These are phyloP conservation scores for Trichoderma virens DNA, from an alignment of 495 filamentous ascomycete genomes.

Conservation along the genomic window DNA sequence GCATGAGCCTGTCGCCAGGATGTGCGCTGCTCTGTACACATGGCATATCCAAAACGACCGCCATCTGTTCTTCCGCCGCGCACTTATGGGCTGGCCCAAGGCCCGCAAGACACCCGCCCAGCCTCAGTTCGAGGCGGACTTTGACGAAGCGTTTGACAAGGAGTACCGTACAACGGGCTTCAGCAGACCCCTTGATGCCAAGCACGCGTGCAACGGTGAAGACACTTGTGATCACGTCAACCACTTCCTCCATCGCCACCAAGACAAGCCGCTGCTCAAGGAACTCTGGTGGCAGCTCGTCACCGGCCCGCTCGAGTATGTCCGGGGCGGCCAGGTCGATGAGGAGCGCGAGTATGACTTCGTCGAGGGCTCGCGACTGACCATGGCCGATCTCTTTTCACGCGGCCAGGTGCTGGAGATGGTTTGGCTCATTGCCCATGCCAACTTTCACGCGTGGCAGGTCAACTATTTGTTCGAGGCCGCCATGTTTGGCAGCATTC, in stretches of 20 bases:
- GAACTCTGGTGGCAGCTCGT: conserved; percentile 22
- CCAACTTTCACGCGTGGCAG: conserved; percentile 30
- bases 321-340: conserved; percentile 19
- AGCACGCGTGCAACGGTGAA: conserved; percentile 23
- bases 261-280: conserved; percentile 15
- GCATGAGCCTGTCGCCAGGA: conserved; percentile 20
- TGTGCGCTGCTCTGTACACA: conserved; percentile 20
- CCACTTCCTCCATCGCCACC: conserved; percentile 13
- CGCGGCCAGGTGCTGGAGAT: conserved; percentile 24
- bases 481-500: conserved; percentile 31
- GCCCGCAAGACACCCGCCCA: conserved; percentile 16
- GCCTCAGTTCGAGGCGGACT: conserved; percentile 23
- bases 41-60: conserved; percentile 28
- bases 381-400: conserved; percentile 20
- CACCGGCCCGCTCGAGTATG: conserved; percentile 21
- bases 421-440: conserved; percentile 26
- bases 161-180: conserved; percentile 25
- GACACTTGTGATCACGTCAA: conserved; percentile 24
- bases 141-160: conserved; percentile 26
- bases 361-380: conserved; percentile 17
- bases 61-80: conserved; percentile 24
- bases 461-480: conserved; percentile 30
- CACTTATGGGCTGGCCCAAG: conserved; percentile 22
- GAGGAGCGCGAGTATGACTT: conserved; percentile 16
- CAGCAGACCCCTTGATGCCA: conserved; percentile 19